These are phyloP conservation scores for Schoenoplectus tabernaemontani DNA, from an alignment of 202 grass and related monocot species.

Conservation along the genomic window DNA sequence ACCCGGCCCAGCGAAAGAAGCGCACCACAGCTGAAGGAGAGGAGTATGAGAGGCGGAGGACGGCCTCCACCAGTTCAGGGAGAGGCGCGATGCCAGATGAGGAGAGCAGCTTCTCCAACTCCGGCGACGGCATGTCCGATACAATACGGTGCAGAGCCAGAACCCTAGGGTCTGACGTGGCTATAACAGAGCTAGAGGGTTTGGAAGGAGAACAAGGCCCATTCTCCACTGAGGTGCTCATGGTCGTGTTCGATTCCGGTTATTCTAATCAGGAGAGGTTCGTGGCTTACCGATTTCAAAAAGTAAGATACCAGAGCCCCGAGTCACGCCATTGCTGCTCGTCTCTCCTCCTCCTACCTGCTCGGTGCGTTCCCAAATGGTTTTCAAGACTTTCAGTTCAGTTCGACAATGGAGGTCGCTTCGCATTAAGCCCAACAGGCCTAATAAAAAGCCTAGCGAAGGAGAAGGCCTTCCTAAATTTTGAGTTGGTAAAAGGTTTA, in stretches of 20 bases:
- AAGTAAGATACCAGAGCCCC: neutral
- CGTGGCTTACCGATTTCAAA: neutral
- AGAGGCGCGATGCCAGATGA: slow-evolving; percentile 32
- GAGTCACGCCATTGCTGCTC: neutral
- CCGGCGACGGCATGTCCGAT: slow-evolving; percentile 7
- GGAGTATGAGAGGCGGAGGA: slow-evolving; percentile 47
- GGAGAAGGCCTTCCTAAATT: neutral
- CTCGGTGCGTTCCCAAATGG: neutral
- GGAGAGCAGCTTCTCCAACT: slow-evolving; percentile 50
- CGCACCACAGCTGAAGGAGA: slow-evolving; percentile 43
- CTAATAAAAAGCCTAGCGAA: neutral
- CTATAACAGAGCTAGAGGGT: neutral
- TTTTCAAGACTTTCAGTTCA: neutral
- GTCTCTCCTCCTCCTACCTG: neutral
- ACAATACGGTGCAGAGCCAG: slow-evolving; percentile 23
- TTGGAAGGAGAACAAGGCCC: neutral
- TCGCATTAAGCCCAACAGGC: neutral
- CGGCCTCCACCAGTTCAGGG: slow-evolving; percentile 45
- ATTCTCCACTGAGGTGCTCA: neutral
- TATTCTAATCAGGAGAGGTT: neutral
- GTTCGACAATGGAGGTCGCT: neutral
- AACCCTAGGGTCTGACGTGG: slow-evolving; percentile 23
- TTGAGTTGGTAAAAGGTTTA: no score
- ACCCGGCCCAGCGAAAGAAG: slow-evolving; percentile 64
- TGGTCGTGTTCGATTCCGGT: neutral